These are phyloP conservation scores for Hibiscus trionum DNA, from an alignment of 345 rosid genomes.

Conservation along the genomic window DNA sequence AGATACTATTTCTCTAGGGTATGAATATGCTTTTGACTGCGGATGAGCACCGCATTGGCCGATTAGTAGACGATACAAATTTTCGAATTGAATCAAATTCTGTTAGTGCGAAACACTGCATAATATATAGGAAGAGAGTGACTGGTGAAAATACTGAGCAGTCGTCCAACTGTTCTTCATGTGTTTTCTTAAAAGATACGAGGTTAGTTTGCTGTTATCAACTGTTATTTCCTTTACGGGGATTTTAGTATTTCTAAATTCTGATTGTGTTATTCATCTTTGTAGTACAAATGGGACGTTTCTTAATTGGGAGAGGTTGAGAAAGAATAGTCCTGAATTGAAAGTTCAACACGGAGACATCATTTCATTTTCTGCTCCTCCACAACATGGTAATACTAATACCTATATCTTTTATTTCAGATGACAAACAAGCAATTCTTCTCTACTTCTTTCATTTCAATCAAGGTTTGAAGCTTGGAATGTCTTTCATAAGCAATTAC, in stretches of 20 bases:
- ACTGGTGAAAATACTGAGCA: constrained; percentile 20
- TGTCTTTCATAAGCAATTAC: neutral
- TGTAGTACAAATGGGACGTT: constrained; percentile 79
- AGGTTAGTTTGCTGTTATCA: constrained; percentile 42
- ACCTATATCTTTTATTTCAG: neutral
- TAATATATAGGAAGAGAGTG: constrained; percentile 41
- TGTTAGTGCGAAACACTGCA: constrained; percentile 79
- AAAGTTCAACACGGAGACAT: constrained; percentile 75
- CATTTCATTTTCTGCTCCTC: constrained; percentile 68
- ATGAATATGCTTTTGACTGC: constrained; percentile 61
- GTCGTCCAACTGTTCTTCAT: constrained; percentile 14
- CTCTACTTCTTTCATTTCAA: neutral
- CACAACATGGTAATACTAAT: constrained; percentile 58
- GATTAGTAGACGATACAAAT: constrained; percentile 47
- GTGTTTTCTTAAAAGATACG: constrained; percentile 67
- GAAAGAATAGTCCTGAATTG: constrained; percentile 49
- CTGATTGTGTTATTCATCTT: constrained; percentile 3
- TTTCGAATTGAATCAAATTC: constrained; percentile 60
- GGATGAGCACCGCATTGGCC: constrained; percentile 66
- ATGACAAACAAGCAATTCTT: neutral
- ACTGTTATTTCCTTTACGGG: neutral
- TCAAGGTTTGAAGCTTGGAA: neutral
- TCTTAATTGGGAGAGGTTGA: constrained; percentile 72
- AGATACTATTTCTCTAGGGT: constrained; percentile 35
- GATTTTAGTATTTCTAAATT: neutral